Conservation (phyloP, 306 rosid genomes). For the Fragaria ananassa region DNA sequence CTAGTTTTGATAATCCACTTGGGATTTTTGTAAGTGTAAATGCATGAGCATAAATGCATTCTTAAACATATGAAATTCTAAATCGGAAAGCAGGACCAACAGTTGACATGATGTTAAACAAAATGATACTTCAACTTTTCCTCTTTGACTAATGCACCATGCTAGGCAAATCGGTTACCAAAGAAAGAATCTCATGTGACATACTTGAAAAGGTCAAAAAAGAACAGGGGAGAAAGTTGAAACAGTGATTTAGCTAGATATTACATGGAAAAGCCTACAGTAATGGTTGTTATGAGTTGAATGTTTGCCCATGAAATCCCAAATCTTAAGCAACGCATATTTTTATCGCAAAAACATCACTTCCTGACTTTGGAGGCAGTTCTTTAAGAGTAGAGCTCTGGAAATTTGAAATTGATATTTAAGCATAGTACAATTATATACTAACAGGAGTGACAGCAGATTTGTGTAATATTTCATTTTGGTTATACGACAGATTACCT, state of each 20-base stretch:
- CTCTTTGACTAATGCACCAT: not conserved
- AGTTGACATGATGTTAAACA: not conserved
- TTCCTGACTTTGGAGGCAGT: not conserved
- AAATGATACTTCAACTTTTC: not conserved
- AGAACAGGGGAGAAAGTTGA: not conserved
- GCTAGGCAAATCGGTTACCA: not conserved
- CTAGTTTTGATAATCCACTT: not conserved
- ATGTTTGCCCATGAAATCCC: not conserved
- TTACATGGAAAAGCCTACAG: not conserved
- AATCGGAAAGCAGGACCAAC: not conserved
- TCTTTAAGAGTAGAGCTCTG: not conserved
- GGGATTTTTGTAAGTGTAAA: not conserved
- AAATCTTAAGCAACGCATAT: not conserved
- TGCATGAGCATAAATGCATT: not conserved
- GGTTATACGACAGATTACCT: slow-evolving; percentile 42
- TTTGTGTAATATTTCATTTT: not conserved
- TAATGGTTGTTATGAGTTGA: not conserved
- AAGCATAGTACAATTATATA: not conserved
- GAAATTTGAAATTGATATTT: not conserved
- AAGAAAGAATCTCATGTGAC: not conserved
- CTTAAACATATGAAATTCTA: not conserved
- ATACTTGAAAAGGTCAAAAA: not conserved
- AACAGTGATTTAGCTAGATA: not conserved
- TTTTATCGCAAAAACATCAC: slow-evolving; percentile 13
- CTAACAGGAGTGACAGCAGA: not conserved